Evolutionary conservation across 202 grass and related monocot species (phyloP), one percentile per base, ranked within the genome.

Genomic region (Cymbopogon flexuosus): DNA sequence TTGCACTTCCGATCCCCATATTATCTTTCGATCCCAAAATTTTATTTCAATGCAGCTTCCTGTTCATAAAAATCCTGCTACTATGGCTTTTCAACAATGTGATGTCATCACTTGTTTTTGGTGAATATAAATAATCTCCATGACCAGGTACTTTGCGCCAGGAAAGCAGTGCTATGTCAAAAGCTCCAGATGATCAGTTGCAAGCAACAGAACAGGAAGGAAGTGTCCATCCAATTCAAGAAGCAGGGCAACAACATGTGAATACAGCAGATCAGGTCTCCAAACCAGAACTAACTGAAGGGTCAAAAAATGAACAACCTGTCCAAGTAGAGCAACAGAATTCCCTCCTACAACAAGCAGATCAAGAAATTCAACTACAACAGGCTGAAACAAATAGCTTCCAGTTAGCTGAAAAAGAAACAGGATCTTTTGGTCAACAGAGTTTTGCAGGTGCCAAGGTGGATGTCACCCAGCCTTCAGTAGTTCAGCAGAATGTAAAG

Each of bases 381-480:
- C 83, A 75, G 19, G 42, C 62, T 70, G 84, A 89, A 45, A 39
- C 68, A 79, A 75, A 86, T 83, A 86, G 61, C 68, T 86, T 83
- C 45, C 88, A 86, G 68, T 79, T 86, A 54, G 74, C 74, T 58
- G 88, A 86, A 79, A 86, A 89, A 70, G 88, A 78, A 79, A 74
- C 74, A 46, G 79, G 70, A 3, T 37, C 45, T 75, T 64, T 62
- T 83, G 79, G 61, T 64, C 79, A 86, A 68, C 73, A 83, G 52
- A 83, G 43, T 75, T 73, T 69, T 72, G 39, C 74, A 63, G 61
- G 68, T 35, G 73, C 88, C 34, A 86, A 65, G 49, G 74, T 40
- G 47, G 83, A 89, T 83, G 74, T 56, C 6, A 35, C 62, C 59
- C 83, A 86, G 68, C 33, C 88, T 51, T 86, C 69, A 29, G 68